Evolutionary conservation across 768 basidiomycete species (phyloP).

Genomic region (Leccinum subtestaceum): DNA sequence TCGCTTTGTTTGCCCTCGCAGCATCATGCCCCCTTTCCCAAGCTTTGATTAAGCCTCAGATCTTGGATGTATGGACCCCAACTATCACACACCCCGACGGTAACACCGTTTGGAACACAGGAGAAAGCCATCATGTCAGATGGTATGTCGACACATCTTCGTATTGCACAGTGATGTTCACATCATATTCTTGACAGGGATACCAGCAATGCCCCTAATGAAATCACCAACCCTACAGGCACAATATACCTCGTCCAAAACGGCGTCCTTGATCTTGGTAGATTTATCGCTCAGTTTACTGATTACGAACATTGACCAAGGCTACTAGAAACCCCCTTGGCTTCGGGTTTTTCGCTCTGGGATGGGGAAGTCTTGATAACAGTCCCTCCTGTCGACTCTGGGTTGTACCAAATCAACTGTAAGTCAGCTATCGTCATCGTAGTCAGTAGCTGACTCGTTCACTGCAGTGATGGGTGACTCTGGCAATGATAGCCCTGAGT

Average conservation of each 20-base stretch:
- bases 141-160: slow-evolving; percentile 24
- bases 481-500: slow-evolving; percentile 27
- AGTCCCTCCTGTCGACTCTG: slow-evolving; percentile 30
- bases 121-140: slow-evolving; percentile 15
- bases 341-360: slow-evolving; percentile 28
- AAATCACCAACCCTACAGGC: slow-evolving; percentile 34
- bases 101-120: slow-evolving; percentile 24
- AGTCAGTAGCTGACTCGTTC: slow-evolving; percentile 1
- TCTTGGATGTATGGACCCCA: slow-evolving; percentile 29
- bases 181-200: slow-evolving; percentile 28
- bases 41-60: neutral
- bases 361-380: slow-evolving; percentile 23
- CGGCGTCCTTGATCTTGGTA: slow-evolving; percentile 21
- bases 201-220: slow-evolving; percentile 18
- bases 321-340: slow-evolving; percentile 24
- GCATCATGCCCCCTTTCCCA: slow-evolving; percentile 9
- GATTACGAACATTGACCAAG: slow-evolving; percentile 4
- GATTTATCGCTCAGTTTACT: slow-evolving; percentile 12
- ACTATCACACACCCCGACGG: slow-evolving; percentile 21
- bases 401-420: slow-evolving; percentile 35
- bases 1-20: slow-evolving; percentile 11
- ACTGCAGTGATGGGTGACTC: slow-evolving; percentile 34
- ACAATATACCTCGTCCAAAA: slow-evolving; percentile 28
- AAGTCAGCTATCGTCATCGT: slow-evolving; percentile 8
- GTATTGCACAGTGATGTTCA: neutral